Evolutionary conservation across 139 green algal genomes (phyloP).

Genomic region (Volvox reticuliferus): DNA sequence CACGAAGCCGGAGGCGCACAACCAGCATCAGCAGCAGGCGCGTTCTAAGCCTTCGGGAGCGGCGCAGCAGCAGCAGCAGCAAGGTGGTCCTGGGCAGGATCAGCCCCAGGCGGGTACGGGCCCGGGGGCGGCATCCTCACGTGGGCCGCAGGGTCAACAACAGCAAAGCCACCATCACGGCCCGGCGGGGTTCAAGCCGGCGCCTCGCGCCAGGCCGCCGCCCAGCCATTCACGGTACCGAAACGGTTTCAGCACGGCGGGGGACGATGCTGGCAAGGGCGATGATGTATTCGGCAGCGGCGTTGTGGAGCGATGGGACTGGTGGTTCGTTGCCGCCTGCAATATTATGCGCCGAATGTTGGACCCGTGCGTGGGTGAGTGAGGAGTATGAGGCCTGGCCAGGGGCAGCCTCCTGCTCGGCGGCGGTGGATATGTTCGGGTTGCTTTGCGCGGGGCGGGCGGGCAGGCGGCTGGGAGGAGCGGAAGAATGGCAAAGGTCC

Average conservation of each 20-base stretch:
- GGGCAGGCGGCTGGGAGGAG: too few species aligned
- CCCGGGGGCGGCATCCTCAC: background rate
- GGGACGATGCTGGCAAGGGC: background rate
- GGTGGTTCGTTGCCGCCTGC: constrained; percentile 13
- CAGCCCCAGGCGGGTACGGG: background rate
- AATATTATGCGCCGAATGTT: background rate
- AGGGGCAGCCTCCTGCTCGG: background rate
- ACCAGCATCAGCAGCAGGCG: background rate
- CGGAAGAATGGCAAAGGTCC: too few species aligned
- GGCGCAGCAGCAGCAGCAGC: background rate
- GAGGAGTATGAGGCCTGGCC: background rate
- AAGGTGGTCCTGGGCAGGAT: background rate
- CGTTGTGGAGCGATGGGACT: background rate
- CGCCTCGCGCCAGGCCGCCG: constrained; percentile 18
- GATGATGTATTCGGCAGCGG: background rate
- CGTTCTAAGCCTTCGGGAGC: too few species aligned
- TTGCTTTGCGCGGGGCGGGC: too few species aligned
- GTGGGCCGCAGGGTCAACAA: background rate
- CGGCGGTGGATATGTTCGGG: too few species aligned
- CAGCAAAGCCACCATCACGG: background rate
- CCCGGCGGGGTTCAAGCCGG: background rate
- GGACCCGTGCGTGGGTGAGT: constrained; percentile 2
- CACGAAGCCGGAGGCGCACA: background rate
- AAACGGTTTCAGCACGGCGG: background rate
- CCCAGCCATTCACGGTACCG: background rate